A percentile compares a stretch with the other conserved stretches of the same genome.
These are phyloP conservation scores for Halenospora varia DNA, from an alignment of 495 filamentous ascomycete species.

Conservation along the genomic window DNA sequence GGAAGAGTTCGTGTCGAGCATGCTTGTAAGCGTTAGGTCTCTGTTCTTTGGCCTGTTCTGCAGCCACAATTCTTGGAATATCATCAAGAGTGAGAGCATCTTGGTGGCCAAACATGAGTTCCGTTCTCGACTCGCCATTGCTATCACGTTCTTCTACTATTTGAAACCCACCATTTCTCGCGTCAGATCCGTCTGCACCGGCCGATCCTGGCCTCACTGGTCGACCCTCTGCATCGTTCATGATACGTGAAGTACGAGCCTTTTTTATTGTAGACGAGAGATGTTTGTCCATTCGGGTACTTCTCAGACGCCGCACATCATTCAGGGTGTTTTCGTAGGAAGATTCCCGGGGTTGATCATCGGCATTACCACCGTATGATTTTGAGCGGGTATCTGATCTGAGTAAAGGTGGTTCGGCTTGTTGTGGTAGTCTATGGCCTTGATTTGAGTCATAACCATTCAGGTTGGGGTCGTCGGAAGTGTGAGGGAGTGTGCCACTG, in stretches of 20 bases:
- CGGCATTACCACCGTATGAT: constrained; percentile 60
- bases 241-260: constrained; percentile 84
- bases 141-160: constrained; percentile 85
- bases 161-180: constrained; percentile 56
- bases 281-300: constrained; percentile 89
- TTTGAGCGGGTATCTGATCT: constrained; percentile 67
- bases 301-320: constrained; percentile 86
- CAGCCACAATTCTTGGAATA: constrained; percentile 94
- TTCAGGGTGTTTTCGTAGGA: constrained; percentile 95
- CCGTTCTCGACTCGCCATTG: constrained; percentile 65
- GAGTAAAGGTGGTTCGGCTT: constrained; percentile 45
- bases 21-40: constrained; percentile 78
- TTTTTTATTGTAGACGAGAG: constrained; percentile 88
- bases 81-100: constrained; percentile 93
- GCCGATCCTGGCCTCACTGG: constrained; percentile 74
- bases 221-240: constrained; percentile 83
- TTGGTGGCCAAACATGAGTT: constrained; percentile 81
- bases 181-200: constrained; percentile 59
- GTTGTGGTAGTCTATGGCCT: constrained; percentile 47
- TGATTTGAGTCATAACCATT: constrained; percentile 64
- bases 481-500: constrained; percentile 72
- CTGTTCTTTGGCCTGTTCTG: constrained; percentile 91
- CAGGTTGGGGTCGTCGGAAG: constrained; percentile 72
- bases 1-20: constrained; percentile 69
- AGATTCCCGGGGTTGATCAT: constrained; percentile 57